Base-by-base conservation (phyloP, 139 green algal species). In the Desmodesmus armatus region DNA sequence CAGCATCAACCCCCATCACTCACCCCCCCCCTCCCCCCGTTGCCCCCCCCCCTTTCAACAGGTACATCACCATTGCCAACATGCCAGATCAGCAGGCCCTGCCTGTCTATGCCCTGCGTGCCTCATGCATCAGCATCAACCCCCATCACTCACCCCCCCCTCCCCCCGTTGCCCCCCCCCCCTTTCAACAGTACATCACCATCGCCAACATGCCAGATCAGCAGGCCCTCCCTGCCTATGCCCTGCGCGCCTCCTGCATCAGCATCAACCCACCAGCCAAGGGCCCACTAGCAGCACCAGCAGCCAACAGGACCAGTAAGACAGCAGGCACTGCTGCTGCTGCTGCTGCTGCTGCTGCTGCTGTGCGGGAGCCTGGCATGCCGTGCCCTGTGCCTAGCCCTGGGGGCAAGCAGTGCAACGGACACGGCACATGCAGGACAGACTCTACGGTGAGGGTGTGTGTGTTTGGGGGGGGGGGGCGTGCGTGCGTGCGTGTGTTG, bases 21-120 rank as follows among this genome's bases (percentile, higher is more conserved):
- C n/a, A n/a, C n/a, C n/a, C n/a, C n/a, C n/a, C n/a, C n/a, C n/a
- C n/a, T n/a, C n/a, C n/a, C n/a, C n/a, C n/a, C n/a, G 23, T 44
- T 2, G 11, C n/a, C n/a, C n/a, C n/a, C n/a, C n/a, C n/a, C n/a
- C n/a, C n/a, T n/a, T n/a, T n/a, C 0, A 29, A 27, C 55, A 82
- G 76, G 76, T 82, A 82, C 27, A 40, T 82, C 41, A 82, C 76
- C 17, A 60, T 82, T 31, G 76, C 76, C 31, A 65, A 31, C 23
- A 55, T 67, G 55, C 76, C 76, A 17, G 27, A 71, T 39, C 55
- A 67, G 17, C n/a, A 41, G 5, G 7, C 76, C 25, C 37, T 82
- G 2, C 7, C 53, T 15, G 55, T 53, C 37, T 82, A 60, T 60
- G 76, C 37, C 7, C 53, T 82, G 27, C 40, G 76, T 5, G 76